These are phyloP conservation scores for Lupinus albus DNA, from an alignment of 306 rosid species.

Conservation along the genomic window DNA sequence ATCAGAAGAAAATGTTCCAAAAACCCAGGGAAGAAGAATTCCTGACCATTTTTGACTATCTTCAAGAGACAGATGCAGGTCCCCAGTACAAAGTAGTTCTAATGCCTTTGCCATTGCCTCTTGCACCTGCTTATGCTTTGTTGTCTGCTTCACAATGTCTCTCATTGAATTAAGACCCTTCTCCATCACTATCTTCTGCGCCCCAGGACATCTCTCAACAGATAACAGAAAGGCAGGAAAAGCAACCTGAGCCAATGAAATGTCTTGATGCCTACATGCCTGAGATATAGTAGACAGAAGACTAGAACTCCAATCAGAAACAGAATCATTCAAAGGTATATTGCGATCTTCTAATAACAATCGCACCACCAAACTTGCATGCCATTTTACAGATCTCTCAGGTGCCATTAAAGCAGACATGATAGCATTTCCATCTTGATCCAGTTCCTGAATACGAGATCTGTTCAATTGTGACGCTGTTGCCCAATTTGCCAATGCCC, in stretches of 20 bases:
- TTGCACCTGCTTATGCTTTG: conserved; percentile 73
- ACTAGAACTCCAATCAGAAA: conserved; percentile 88
- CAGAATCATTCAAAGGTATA: conserved; percentile 70
- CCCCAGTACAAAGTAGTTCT: conserved; percentile 68
- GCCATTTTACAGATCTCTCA: conserved; percentile 99
- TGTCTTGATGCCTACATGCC: conserved; percentile 81
- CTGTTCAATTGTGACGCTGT: conserved; percentile 72
- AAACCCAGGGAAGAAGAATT: conserved; percentile 82
- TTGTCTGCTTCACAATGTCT: conserved; percentile 70
- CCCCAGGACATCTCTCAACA: conserved; percentile 71
- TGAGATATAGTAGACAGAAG: conserved; percentile 85
- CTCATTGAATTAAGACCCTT: conserved; percentile 85
- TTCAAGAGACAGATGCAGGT: conserved; percentile 74
- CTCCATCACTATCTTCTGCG: conserved; percentile 74
- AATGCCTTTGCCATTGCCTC: conserved; percentile 80
- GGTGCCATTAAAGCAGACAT: conserved; percentile 92
- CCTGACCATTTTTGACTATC: conserved; percentile 95
- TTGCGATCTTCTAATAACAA: conserved; percentile 75
- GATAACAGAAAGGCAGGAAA: conserved; percentile 84
- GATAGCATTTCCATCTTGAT: conserved; percentile 84
- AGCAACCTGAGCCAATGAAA: conserved; percentile 79
- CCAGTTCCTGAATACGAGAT: conserved; percentile 75
- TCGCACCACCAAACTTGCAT: conserved; percentile 80
- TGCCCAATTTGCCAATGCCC: conserved; percentile 99
- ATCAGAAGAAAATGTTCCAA: conserved; percentile 72